A percentile compares a stretch with the other conserved stretches of the same genome.
Conservation (phyloP, 2,329 filamentous ascomycete species). For the Mariannaea sp. region DNA sequence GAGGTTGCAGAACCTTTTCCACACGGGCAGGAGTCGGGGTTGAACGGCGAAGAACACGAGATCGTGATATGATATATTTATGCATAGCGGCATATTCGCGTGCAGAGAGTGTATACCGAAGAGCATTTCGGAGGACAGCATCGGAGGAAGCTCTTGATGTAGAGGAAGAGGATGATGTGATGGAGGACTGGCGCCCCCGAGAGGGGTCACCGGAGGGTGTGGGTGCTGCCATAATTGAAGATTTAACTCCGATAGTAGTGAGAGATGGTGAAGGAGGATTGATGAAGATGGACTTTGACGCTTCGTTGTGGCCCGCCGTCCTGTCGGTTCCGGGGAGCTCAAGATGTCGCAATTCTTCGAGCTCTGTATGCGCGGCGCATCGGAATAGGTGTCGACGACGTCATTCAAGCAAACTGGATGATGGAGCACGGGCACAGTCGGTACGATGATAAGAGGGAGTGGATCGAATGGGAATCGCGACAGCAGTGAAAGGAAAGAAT, state of each 20-base stretch:
- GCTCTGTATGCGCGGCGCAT: conserved; percentile 36
- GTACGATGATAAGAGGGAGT: background rate
- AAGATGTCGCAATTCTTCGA: conserved; percentile 29
- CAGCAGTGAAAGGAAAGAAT: background rate
- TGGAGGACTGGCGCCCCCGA: conserved; percentile 21
- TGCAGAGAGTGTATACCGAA: conserved; percentile 84
- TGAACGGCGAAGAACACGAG: conserved; percentile 59
- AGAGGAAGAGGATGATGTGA: conserved; percentile 20
- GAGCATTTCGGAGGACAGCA: conserved; percentile 79
- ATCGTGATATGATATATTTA: conserved; percentile 78
- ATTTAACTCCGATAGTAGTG: conserved; percentile 12
- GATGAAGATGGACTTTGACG: background rate
- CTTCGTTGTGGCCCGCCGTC: conserved; percentile 9
- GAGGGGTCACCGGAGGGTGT: conserved; percentile 30
- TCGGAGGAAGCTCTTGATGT: conserved; percentile 49
- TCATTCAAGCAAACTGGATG: conserved; percentile 29
- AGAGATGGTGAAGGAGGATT: background rate
- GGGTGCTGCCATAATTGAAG: conserved; percentile 29
- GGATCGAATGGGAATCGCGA: background rate
- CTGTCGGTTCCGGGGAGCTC: conserved; percentile 17
- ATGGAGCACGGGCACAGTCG: conserved; percentile 3
- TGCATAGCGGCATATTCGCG: conserved; percentile 87
- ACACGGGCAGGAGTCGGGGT: conserved; percentile 62
- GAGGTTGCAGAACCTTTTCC: conserved; percentile 45
- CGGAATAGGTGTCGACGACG: conserved; percentile 25